These are phyloP conservation scores for Cymbopogon flexuosus DNA, from an alignment of 202 grass and related monocot genomes.

Conservation along the genomic window DNA sequence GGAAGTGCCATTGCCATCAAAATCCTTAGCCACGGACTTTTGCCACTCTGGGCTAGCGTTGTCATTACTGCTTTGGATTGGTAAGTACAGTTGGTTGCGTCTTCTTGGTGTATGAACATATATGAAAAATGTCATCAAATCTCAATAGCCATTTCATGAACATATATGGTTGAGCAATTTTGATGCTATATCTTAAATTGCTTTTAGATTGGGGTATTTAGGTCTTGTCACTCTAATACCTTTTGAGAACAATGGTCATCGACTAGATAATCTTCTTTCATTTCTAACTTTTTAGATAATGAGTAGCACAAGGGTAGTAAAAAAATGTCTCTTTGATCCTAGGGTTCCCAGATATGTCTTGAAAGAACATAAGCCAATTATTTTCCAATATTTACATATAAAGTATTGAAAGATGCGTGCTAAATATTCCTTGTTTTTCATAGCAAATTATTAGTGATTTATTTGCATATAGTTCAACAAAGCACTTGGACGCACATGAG, in stretches of 20 bases:
- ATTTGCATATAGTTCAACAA: not conserved
- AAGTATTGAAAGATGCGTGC: too few species aligned
- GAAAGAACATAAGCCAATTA: not conserved
- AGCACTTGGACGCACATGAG: not conserved
- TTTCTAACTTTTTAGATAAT: not conserved
- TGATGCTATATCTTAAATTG: not conserved
- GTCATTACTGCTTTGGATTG: conserved; percentile 71
- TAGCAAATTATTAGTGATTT: not conserved
- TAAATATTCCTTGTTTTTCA: not conserved
- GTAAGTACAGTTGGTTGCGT: conserved; percentile 23
- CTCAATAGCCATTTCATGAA: not conserved
- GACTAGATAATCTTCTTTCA: not conserved
- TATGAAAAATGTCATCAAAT: conserved; percentile 19
- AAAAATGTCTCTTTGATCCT: not conserved
- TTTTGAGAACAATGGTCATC: not conserved
- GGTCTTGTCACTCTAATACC: not conserved
- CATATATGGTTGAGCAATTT: not conserved
- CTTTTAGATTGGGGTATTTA: not conserved
- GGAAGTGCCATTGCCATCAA: conserved; percentile 78
- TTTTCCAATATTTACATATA: not conserved
- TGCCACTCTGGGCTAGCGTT: conserved; percentile 68
- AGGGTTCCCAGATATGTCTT: not conserved
- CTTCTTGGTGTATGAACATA: not conserved
- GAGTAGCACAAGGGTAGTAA: not conserved
- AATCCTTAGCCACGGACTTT: conserved; percentile 56